These are phyloP conservation scores for Ascomycota sp. DNA, from an alignment of 2,329 filamentous ascomycete genomes.

Conservation along the genomic window DNA sequence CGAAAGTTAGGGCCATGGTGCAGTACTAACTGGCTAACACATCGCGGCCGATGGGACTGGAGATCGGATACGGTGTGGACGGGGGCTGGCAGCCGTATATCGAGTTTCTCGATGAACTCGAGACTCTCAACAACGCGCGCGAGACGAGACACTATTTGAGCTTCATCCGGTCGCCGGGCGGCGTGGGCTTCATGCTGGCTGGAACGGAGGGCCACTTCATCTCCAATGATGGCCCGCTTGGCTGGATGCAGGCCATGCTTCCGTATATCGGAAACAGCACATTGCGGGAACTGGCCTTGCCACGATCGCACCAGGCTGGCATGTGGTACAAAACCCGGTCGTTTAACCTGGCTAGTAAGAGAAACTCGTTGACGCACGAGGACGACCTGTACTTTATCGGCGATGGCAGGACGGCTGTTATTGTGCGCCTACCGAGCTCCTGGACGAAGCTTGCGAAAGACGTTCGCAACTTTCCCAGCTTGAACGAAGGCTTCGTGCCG, in stretches of 20 bases:
- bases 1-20: slow-evolving; percentile 10
- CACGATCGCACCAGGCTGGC: slow-evolving; percentile 12
- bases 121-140: slow-evolving; percentile 5
- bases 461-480: slow-evolving; percentile 11
- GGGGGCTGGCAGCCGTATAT: background rate
- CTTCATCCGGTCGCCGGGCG: slow-evolving; percentile 3
- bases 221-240: slow-evolving; percentile 6
- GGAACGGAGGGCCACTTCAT: slow-evolving; percentile 12
- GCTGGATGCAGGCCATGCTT: slow-evolving; percentile 12
- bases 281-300: slow-evolving; percentile 11
- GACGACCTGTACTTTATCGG: slow-evolving; percentile 8
- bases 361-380: slow-evolving; percentile 9
- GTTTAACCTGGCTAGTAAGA: slow-evolving; percentile 2
- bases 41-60: slow-evolving; percentile 7
- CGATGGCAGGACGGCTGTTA: slow-evolving; percentile 9
- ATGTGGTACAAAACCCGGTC: slow-evolving; percentile 4
- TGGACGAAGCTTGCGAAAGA: no score
- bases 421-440: slow-evolving; percentile 3
- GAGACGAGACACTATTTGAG: slow-evolving; percentile 4
- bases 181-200: slow-evolving; percentile 10
- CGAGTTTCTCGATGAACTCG: slow-evolving; percentile 7
- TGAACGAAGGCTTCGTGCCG: slow-evolving; percentile 9
- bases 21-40: slow-evolving; percentile 11
- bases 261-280: slow-evolving; percentile 7
- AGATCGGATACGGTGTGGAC: slow-evolving; percentile 7